Base-by-base conservation (phyloP, 2,329 filamentous ascomycete species). In the Dactylonectria macrodidyma region DNA sequence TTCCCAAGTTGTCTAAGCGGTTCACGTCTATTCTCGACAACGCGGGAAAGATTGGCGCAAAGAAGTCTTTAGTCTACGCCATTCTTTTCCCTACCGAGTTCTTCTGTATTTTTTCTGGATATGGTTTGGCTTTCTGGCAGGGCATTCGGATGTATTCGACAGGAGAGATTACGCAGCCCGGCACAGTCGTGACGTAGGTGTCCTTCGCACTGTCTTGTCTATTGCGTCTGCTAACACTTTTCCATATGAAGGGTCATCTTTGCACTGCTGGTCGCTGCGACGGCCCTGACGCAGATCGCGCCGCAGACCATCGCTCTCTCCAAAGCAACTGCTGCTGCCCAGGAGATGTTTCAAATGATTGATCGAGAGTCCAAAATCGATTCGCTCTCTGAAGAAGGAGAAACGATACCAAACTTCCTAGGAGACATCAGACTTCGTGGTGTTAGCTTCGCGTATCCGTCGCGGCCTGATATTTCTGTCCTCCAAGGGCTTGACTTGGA, bases 401-500 rank as follows among this genome's bases (percentile, higher is more conserved):
- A 61, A 0, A 72, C 24, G 0, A 75, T 81, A 12, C n/a, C 72
- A 0, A 67, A 76, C 3, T 79, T 82, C 44, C 66, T 71, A 14
- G 85, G 83, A 2, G 80, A 86, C 16, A 87, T 91, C 41, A 80
- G 83, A 56, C 80, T 90, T 3, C 71, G 76, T 1, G 77, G 84
- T 41, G 79, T 91, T 8, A 77, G 75, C 19, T 91, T 91, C 71
- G 78, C 85, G 1, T 91, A 91, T 71, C 89, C 89, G 16, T 84
- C 88, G 5, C 84, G 89, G 1, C 84, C 88, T 0, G 84, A 82
- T 38, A 81, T 87, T 11, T 76, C 80, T 3, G 82, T 88, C 4
- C 78, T 88, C 1, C 74, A 83, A 36, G 76, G 79, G 0, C 73
- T 88, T 14, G 76, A 80, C 56, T 75, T 88, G 4, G 76, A 78